Conservation (phyloP, 140 eudicot species). For the Oenanthe javanica region DNA sequence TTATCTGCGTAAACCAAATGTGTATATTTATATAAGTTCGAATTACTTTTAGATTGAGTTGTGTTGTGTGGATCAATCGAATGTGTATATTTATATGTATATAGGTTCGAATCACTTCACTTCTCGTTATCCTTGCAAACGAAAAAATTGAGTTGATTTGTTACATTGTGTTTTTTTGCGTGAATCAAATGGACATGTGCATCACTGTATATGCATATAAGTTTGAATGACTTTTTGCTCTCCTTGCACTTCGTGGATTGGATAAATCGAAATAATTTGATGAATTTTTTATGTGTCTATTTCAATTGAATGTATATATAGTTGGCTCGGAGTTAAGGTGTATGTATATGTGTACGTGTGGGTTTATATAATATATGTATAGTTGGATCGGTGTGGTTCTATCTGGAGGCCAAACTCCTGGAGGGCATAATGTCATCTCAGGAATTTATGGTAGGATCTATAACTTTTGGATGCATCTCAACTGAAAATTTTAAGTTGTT, state of each 20-base stretch:
- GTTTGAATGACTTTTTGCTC: background rate
- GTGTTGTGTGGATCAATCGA: no score
- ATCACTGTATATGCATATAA: background rate
- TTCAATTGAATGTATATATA: background rate
- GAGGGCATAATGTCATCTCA: slow-evolving; percentile 31
- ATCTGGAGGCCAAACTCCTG: slow-evolving; percentile 39
- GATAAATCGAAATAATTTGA: background rate
- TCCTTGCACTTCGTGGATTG: background rate
- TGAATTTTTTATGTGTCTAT: background rate
- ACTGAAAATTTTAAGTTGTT: background rate
- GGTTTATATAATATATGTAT: background rate
- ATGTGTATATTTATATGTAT: no score
- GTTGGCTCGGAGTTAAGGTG: background rate
- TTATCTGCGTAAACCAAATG: no score
- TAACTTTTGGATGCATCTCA: no score
- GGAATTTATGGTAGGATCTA: slow-evolving; percentile 27
- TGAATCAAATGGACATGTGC: background rate
- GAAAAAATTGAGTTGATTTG: background rate
- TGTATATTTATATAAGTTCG: no score
- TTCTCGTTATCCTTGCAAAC: background rate
- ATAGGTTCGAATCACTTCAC: no score
- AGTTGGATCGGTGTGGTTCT: slow-evolving; percentile 17
- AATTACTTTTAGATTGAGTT: no score
- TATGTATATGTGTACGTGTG: background rate
- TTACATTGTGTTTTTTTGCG: background rate